Conservation (phyloP, 768 basidiomycete species). For the Russula ochroleuca region DNA sequence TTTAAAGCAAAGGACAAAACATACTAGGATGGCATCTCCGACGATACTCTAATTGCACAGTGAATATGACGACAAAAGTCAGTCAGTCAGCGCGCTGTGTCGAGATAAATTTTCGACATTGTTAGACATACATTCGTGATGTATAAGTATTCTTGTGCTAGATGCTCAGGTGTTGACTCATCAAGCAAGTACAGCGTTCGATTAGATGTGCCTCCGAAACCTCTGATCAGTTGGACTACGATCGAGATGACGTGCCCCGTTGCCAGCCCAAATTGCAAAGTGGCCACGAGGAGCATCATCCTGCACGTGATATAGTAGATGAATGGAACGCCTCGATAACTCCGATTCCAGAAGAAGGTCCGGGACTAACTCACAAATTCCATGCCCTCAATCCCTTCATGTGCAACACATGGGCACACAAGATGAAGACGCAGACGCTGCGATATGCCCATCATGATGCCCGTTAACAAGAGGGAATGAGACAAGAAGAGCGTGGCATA, state of each 20-base stretch:
- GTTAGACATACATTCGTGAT: conserved; percentile 16
- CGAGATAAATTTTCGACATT: background rate
- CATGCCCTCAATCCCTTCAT: too few species aligned
- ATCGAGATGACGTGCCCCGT: conserved; percentile 18
- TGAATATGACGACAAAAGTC: background rate
- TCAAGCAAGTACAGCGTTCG: background rate
- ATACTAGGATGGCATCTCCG: conserved; percentile 20
- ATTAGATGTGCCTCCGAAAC: background rate
- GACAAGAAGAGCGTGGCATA: too few species aligned
- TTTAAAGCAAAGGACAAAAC: too few species aligned
- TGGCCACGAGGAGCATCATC: conserved; percentile 12
- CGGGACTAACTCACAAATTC: too few species aligned
- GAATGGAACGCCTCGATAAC: too few species aligned
- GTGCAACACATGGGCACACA: too few species aligned
- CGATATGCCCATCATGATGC: too few species aligned
- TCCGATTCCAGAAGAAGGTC: too few species aligned
- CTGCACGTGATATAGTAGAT: conserved; percentile 1
- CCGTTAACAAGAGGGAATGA: too few species aligned
- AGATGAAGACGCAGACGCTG: too few species aligned
- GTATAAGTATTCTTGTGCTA: conserved; percentile 15
- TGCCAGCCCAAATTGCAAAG: conserved; percentile 9
- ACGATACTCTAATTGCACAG: conserved; percentile 10
- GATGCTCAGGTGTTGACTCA: conserved; percentile 14
- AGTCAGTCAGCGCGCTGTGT: background rate
- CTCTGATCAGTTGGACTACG: conserved; percentile 14